A percentile compares a stretch with the other conserved stretches of the same genome.
Conservation (phyloP, 1,139 yeast species). For the Taiozyma sp. region DNA sequence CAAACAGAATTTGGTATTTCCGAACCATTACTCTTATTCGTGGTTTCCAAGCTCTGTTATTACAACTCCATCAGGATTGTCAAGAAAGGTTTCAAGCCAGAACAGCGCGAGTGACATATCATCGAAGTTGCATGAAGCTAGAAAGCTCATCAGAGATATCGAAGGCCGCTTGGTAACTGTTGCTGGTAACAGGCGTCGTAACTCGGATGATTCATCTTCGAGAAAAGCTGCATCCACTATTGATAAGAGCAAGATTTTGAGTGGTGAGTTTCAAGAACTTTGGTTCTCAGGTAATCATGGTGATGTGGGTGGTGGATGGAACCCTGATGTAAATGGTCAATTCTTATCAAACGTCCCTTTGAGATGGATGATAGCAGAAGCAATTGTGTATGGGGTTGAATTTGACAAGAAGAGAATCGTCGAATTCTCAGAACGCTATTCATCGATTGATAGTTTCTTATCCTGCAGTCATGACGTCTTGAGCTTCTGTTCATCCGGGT, state of each 20-base stretch:
- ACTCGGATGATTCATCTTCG: not conserved
- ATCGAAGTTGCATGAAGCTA: constrained; percentile 5
- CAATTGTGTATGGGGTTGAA: constrained; percentile 42
- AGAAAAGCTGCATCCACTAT: constrained; percentile 1
- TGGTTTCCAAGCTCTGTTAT: constrained; percentile 22
- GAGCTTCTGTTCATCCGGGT: constrained; percentile 15
- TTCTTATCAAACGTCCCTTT: constrained; percentile 42
- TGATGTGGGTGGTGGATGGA: constrained; percentile 65
- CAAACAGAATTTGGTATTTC: constrained; percentile 49
- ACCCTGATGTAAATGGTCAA: constrained; percentile 35
- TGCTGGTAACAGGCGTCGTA: not conserved
- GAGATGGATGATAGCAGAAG: constrained; percentile 56
- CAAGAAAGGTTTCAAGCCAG: not conserved
- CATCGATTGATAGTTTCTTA: constrained; percentile 36
- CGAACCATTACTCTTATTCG: constrained; percentile 34
- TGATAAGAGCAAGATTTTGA: constrained; percentile 16
- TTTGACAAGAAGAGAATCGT: constrained; percentile 38
- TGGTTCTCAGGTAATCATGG: constrained; percentile 70
- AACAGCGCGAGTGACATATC: not conserved
- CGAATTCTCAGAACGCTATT: constrained; percentile 35
- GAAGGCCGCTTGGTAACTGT: not conserved
- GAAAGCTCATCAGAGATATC: constrained; percentile 8
- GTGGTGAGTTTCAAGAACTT: constrained; percentile 22
- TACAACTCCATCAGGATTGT: not conserved
- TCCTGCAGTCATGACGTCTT: constrained; percentile 47